Evolutionary conservation across 2,329 filamentous ascomycete species (phyloP).

Genomic region (Aspergillus unguis): DNA sequence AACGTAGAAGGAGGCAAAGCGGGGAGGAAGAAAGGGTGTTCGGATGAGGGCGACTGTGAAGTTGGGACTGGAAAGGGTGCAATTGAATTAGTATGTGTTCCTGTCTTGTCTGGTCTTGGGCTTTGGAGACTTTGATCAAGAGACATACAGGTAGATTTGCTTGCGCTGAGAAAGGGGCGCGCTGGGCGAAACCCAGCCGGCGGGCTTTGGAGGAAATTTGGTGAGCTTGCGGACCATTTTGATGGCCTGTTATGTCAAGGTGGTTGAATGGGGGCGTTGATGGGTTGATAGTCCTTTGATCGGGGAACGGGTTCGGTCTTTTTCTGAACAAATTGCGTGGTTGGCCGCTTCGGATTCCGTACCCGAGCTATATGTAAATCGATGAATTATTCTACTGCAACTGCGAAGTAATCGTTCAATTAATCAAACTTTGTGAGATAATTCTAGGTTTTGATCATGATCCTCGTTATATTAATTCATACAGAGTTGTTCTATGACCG

Average conservation of each 20-base stretch:
- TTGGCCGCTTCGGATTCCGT: slow-evolving; percentile 37
- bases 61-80: slow-evolving; percentile 60
- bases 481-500: not conserved
- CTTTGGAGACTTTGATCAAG: too few species aligned
- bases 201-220: slow-evolving; percentile 27
- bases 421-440: not conserved
- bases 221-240: slow-evolving; percentile 32
- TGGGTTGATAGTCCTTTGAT: slow-evolving; percentile 3
- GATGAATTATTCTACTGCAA: not conserved
- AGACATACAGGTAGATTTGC: slow-evolving; percentile 57
- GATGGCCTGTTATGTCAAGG: not conserved
- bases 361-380: slow-evolving; percentile 10
- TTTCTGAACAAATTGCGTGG: slow-evolving; percentile 26
- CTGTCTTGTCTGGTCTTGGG: too few species aligned
- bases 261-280: not conserved
- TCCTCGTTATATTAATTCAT: slow-evolving; percentile 11
- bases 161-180: slow-evolving; percentile 31
- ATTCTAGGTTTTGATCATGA: slow-evolving; percentile 9
- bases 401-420: too few species aligned
- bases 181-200: slow-evolving; percentile 23
- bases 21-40: slow-evolving; percentile 67
- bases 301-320: not conserved
- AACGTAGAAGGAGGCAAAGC: slow-evolving; percentile 84
- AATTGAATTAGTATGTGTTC: not conserved
- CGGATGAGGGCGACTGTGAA: slow-evolving; percentile 77